A percentile compares a stretch with the other conserved stretches of the same genome.
Evolutionary conservation across 139 green algal species (phyloP).

Genomic region (Picochlorum sp.): DNA sequence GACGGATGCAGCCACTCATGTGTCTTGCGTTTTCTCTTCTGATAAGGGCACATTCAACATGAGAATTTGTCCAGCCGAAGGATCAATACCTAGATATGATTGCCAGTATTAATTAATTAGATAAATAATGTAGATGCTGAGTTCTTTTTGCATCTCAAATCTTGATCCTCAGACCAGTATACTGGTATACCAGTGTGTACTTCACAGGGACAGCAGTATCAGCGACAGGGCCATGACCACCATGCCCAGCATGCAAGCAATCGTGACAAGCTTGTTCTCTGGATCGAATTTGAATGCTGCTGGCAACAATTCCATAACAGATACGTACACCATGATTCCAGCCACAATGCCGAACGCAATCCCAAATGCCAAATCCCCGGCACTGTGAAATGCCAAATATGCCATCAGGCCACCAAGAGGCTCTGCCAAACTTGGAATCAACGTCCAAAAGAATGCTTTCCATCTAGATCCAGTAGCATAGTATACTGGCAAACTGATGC

Average conservation of each 20-base stretch:
- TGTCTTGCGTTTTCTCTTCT: constrained; percentile 4
- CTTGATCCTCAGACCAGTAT: too few species aligned
- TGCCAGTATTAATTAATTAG: too few species aligned
- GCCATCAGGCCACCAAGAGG: constrained; percentile 59
- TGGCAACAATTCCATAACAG: constrained; percentile 63
- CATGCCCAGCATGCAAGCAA: constrained; percentile 45
- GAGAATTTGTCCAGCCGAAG: constrained; percentile 3
- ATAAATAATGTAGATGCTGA: too few species aligned
- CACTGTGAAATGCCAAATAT: constrained; percentile 8
- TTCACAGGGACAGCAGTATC: constrained; percentile 46
- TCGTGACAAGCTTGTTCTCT: constrained; percentile 33
- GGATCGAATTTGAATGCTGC: constrained; percentile 64
- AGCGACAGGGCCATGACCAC: constrained; percentile 52
- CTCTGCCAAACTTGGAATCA: constrained; percentile 54
- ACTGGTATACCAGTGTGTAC: too few species aligned
- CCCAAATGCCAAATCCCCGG: constrained; percentile 13
- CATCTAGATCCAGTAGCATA: constrained; percentile 64
- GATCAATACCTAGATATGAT: not conserved
- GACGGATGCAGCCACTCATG: not conserved
- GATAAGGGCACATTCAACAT: constrained; percentile 4
- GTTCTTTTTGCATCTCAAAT: too few species aligned
- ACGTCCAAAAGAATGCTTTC: constrained; percentile 61
- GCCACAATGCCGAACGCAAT: constrained; percentile 59
- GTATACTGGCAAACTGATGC: constrained; percentile 84
- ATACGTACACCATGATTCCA: constrained; percentile 76